Conservation (phyloP, 1,139 yeast genomes). For the Nakaseomyces sp. region DNA sequence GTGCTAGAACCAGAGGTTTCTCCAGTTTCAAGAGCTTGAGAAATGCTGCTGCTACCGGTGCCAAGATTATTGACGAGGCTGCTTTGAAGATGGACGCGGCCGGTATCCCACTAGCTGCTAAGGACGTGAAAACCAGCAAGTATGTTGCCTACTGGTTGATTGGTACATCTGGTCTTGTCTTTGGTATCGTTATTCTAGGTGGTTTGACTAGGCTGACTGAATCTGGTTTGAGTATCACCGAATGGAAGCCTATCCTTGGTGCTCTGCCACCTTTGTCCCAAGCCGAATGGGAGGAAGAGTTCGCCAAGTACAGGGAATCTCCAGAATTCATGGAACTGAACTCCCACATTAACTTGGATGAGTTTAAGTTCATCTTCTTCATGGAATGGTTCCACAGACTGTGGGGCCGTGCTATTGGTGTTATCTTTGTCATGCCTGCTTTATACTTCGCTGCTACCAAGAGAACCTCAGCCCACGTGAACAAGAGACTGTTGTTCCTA, state of each 20-base stretch:
- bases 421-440: conserved; percentile 76
- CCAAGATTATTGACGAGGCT: conserved; percentile 3
- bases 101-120: conserved; percentile 5
- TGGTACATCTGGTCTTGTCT: conserved; percentile 84
- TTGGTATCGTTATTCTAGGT: conserved; percentile 93
- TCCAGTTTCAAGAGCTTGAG: not conserved
- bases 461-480: conserved; percentile 60
- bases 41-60: conserved; percentile 5
- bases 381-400: conserved; percentile 98
- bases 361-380: conserved; percentile 85
- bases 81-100: conserved; percentile 2
- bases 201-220: conserved; percentile 94
- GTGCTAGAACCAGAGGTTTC: not conserved
- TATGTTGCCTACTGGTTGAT: conserved; percentile 79
- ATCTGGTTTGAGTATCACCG: conserved; percentile 91
- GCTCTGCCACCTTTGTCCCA: conserved; percentile 77
- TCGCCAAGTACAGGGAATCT: conserved; percentile 66
- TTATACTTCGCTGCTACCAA: conserved; percentile 63
- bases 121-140: conserved; percentile 14
- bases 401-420: conserved; percentile 85
- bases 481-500: conserved; percentile 59
- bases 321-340: conserved; percentile 90
- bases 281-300: conserved; percentile 79
- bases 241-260: conserved; percentile 98
- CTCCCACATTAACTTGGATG: conserved; percentile 84